A percentile compares a stretch with the other conserved stretches of the same genome.
These are phyloP conservation scores for Penicillium cataractarum DNA, from an alignment of 495 filamentous ascomycete species.

Conservation along the genomic window DNA sequence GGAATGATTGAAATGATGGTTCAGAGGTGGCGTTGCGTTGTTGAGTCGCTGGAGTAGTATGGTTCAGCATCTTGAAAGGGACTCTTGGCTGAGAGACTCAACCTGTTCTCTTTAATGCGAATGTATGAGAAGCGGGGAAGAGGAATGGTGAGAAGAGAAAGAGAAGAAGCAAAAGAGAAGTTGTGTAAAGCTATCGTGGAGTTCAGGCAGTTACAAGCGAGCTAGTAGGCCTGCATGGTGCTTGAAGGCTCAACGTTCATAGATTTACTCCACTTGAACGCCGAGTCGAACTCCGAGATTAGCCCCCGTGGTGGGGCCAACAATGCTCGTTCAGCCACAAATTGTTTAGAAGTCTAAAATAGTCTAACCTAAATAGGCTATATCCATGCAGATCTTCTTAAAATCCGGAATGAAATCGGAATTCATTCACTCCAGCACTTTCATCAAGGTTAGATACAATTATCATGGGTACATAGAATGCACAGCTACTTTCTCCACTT, in stretches of 20 bases:
- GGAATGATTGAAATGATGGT: constrained; percentile 55
- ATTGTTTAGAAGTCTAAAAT: neutral
- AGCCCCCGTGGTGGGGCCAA: neutral
- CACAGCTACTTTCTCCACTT: neutral
- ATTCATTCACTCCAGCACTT: neutral
- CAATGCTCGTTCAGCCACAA: neutral
- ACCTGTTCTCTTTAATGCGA: neutral
- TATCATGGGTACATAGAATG: neutral
- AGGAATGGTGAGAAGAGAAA: neutral
- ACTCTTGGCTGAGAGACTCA: neutral
- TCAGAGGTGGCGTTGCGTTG: neutral
- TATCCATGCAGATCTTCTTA: neutral
- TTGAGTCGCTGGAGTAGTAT: neutral
- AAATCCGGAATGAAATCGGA: neutral
- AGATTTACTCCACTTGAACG: neutral
- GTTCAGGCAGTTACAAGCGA: neutral
- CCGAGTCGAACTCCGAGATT: constrained; percentile 1
- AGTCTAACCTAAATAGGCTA: neutral
- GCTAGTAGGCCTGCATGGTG: neutral
- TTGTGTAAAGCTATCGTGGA: neutral
- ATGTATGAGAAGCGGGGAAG: neutral
- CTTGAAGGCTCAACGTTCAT: neutral
- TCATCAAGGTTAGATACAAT: neutral
- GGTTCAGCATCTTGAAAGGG: neutral
- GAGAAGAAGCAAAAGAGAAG: neutral